Evolutionary conservation across 805 yeast genomes (phyloP).

Genomic region (Saccharomycopsis fermentans): DNA sequence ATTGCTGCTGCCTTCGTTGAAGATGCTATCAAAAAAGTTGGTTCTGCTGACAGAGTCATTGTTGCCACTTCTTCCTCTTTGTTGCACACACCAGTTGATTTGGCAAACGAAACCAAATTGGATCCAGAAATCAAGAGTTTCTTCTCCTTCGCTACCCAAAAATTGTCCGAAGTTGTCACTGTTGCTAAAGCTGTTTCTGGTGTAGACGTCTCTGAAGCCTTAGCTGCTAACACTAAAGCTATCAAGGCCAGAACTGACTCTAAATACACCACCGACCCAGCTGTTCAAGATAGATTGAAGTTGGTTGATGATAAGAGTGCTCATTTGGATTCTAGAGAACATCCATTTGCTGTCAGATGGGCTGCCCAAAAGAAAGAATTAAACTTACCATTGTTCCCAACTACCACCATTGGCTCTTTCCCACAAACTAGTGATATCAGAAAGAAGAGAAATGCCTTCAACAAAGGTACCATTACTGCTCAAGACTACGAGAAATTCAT

Average conservation of each 20-base stretch:
- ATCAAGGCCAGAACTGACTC: conserved; percentile 80
- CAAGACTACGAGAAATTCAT: conserved; percentile 95
- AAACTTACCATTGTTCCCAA: conserved; percentile 98
- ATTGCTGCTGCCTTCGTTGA: conserved; percentile 75
- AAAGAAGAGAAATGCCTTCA: conserved; percentile 94
- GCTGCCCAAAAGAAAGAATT: conserved; percentile 69
- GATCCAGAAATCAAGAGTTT: conserved; percentile 88
- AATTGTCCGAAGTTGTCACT: conserved; percentile 81
- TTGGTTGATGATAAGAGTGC: conserved; percentile 45
- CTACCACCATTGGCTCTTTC: conserved; percentile 99
- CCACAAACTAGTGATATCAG: conserved; percentile 99
- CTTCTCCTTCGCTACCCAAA: conserved; percentile 98
- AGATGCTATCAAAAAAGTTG: conserved; percentile 76
- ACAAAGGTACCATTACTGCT: conserved; percentile 92
- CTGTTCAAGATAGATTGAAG: conserved; percentile 80
- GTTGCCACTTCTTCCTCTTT: conserved; percentile 88
- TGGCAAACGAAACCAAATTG: conserved; percentile 83
- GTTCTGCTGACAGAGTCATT: conserved; percentile 67
- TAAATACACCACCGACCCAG: conserved; percentile 80
- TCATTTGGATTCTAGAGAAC: conserved; percentile 73
- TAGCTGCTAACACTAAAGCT: conserved; percentile 80
- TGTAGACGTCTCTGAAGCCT: conserved; percentile 63
- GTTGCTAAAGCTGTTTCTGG: conserved; percentile 83
- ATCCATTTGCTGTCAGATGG: conserved; percentile 81
- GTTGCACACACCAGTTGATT: conserved; percentile 97